Percentiles rank a stretch among this genome's conserved stretches.
Conservation (phyloP, 441 rosid genomes). For the Kokia cookei region DNA sequence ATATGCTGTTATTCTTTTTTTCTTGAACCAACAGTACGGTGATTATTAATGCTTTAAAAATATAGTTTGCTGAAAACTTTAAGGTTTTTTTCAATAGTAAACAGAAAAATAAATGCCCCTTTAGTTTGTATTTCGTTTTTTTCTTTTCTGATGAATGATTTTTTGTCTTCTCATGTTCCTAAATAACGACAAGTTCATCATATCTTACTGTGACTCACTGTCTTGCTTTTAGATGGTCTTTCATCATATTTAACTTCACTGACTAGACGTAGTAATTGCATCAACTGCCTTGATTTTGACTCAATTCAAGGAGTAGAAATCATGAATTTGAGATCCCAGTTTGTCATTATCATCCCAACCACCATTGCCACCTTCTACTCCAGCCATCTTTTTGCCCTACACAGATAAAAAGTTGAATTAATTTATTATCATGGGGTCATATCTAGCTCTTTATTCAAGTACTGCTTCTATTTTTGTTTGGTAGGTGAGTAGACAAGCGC, state of each 20-base stretch:
- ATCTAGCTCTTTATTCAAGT: slow-evolving; percentile 22
- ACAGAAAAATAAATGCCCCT: not conserved
- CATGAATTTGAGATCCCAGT: slow-evolving; percentile 32
- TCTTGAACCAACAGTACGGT: not conserved
- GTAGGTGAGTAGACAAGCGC: slow-evolving; percentile 13
- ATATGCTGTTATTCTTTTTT: not conserved
- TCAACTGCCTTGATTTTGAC: slow-evolving; percentile 10
- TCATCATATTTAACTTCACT: not conserved
- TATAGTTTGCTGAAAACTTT: not conserved
- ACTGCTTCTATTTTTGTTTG: not conserved
- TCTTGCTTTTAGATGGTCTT: not conserved
- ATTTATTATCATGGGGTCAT: slow-evolving; percentile 28
- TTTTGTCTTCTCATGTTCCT: not conserved
- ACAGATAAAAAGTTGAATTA: slow-evolving; percentile 11
- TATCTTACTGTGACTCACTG: not conserved
- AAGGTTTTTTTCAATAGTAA: not conserved
- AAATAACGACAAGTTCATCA: not conserved
- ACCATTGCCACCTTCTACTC: slow-evolving; percentile 25
- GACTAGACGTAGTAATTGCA: not conserved
- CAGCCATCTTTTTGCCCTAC: slow-evolving; percentile 19
- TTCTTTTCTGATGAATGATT: not conserved
- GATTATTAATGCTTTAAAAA: not conserved
- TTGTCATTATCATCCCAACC: slow-evolving; percentile 20
- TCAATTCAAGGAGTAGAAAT: slow-evolving; percentile 13
- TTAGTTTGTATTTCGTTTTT: not conserved